These are phyloP conservation scores for Camellia japonica DNA, from an alignment of 148 eudicot species.

Conservation along the genomic window DNA sequence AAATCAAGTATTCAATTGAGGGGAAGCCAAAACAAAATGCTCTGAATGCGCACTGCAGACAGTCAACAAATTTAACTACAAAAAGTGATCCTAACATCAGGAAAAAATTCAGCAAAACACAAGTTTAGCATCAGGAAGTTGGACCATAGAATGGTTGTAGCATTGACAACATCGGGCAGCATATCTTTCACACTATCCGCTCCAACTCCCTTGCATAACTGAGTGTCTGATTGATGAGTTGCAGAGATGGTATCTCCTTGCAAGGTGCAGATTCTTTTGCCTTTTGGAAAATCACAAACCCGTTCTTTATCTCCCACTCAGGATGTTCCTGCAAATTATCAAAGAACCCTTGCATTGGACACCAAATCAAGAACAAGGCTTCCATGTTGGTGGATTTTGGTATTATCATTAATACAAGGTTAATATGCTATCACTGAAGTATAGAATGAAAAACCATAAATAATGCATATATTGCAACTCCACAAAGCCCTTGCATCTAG, in stretches of 20 bases:
- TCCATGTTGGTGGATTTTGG: background rate
- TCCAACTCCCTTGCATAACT: slow-evolving; percentile 93
- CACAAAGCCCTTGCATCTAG: no score
- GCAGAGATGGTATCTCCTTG: slow-evolving; percentile 94
- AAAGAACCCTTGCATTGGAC: background rate
- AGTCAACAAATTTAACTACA: no score
- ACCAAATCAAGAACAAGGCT: background rate
- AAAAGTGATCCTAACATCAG: no score
- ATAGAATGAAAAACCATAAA: no score
- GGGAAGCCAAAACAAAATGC: no score
- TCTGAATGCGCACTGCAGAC: no score
- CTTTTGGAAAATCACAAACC: slow-evolving; percentile 63
- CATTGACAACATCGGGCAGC: background rate
- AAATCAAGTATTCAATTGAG: no score
- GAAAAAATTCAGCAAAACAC: background rate
- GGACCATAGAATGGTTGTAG: background rate
- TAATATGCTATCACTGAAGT: no score
- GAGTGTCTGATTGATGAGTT: slow-evolving; percentile 89
- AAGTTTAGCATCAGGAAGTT: background rate
- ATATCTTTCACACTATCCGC: slow-evolving; percentile 65
- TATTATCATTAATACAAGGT: background rate
- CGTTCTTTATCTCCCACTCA: slow-evolving; percentile 87
- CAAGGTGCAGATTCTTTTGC: slow-evolving; percentile 79
- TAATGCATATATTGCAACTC: no score
- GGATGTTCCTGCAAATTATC: slow-evolving; percentile 68